Conservation (phyloP, 2,329 filamentous ascomycete species). For the Lanzia echinophila region DNA sequence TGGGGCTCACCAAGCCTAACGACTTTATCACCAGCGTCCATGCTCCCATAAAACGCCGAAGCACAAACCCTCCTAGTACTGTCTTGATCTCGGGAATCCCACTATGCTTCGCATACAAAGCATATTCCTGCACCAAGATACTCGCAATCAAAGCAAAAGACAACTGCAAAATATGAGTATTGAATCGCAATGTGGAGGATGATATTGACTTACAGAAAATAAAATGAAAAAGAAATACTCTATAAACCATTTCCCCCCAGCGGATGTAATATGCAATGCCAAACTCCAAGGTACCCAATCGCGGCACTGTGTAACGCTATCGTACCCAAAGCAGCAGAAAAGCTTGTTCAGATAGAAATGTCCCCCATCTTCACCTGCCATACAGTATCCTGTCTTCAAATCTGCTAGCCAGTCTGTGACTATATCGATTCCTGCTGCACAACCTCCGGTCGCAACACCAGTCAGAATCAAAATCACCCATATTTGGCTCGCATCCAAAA, state of each 20-base stretch:
- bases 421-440: conserved; percentile 86
- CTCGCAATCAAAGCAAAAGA: conserved; percentile 72
- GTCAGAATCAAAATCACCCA: conserved; percentile 86
- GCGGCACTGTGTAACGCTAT: conserved; percentile 71
- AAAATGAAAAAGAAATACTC: conserved; percentile 82
- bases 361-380: conserved; percentile 67
- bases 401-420: conserved; percentile 91
- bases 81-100: conserved; percentile 98
- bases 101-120: conserved; percentile 83
- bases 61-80: conserved; percentile 87
- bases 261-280: conserved; percentile 60
- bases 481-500: conserved; percentile 81
- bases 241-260: conserved; percentile 68
- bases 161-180: conserved; percentile 42
- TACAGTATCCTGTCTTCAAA: conserved; percentile 84
- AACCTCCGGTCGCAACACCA: conserved; percentile 72
- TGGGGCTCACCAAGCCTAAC: conserved; percentile 62
- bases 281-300: conserved; percentile 85
- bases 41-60: conserved; percentile 73
- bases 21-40: conserved; percentile 92
- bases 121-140: conserved; percentile 75
- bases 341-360: conserved; percentile 84
- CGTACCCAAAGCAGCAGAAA: conserved; percentile 92
- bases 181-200: not conserved
- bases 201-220: conserved; percentile 60